A percentile compares a stretch with the other conserved stretches of the same genome.
Conservation (phyloP, 192 early-diverging fungal species). For the Ambispora gerdemannii region DNA sequence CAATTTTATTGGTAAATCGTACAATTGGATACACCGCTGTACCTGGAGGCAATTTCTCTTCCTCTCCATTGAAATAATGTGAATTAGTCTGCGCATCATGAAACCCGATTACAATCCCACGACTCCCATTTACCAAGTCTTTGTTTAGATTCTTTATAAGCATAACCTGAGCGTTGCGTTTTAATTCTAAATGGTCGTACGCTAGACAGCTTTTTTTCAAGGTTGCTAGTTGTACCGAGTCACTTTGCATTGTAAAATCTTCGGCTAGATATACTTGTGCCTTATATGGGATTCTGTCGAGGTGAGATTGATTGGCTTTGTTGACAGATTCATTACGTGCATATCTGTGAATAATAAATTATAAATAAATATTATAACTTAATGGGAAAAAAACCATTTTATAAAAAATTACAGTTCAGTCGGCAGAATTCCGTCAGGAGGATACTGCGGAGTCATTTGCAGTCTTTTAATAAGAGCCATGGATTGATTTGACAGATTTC, state of each 20-base stretch:
- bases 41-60: constrained; percentile 11
- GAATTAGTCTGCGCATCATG: constrained; percentile 7
- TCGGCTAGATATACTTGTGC: constrained; percentile 43
- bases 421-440: constrained; percentile 58
- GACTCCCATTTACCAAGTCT: constrained; percentile 76
- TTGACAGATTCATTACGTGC: constrained; percentile 61
- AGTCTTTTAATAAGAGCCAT: constrained; percentile 48
- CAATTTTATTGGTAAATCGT: constrained; percentile 33
- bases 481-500: constrained; percentile 55
- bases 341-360: constrained; percentile 31
- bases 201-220: constrained; percentile 54
- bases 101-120: constrained; percentile 61
- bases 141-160: constrained; percentile 69
- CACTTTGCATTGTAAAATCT: constrained; percentile 42
- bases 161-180: constrained; percentile 83
- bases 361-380: background rate
- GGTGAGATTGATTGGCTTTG: constrained; percentile 54
- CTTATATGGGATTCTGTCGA: constrained; percentile 55
- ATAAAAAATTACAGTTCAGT: constrained; percentile 68
- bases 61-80: constrained; percentile 29
- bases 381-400: too few species aligned
- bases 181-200: constrained; percentile 61
- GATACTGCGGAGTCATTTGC: constrained; percentile 50
- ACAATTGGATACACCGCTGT: constrained; percentile 32
- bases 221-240: constrained; percentile 23